Base-by-base conservation (phyloP, 2,329 filamentous ascomycete species). In the Stemphylium beticola region DNA sequence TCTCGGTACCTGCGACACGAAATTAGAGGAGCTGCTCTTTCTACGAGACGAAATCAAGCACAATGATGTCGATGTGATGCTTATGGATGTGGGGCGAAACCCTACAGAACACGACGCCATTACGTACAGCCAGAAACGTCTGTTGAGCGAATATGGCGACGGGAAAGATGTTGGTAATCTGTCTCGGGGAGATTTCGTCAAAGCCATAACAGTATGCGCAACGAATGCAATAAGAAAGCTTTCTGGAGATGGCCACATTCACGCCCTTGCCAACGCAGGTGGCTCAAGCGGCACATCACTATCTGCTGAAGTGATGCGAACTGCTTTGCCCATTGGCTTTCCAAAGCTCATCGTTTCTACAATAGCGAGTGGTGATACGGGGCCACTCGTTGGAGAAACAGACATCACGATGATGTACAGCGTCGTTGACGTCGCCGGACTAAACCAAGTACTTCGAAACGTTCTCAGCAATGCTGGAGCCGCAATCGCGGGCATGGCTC, bases 301-400 rank as follows among this genome's bases (percentile, higher is more conserved):
- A 10, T 82, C 82, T 0, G 80, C 87, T 0, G 75, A 81, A 0
- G 80, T 85, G 0, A 89, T 91, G 86, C 78, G 85, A 12, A 74
- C 81, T 2, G 81, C 79, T 0, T 68, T 88, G 0, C 87, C 87
- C 0, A 78, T 90, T 11, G 87, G 87, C 0, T 82, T 91, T 45
- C 88, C 88, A 0, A 91, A 91, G 65, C 61, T 91, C 39, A 86
- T 91, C 47, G 84, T 90, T 2, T 88, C 85, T 18, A 91, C 88
- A 0, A 83, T 90, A 62, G 87, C 87, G 0, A 87, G 84, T 29
- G 87, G 87, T 2, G 85, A 91, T 58, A 85, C 85, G 1, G 81
- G 81, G 0, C 82, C 83, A 0, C 83, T 88, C n/a, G 78, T 91
- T 1, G 86, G 83, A 36, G 87, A 90, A 69, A 84, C 83, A 0